Evolutionary conservation across 139 green algal species (phyloP).

Genomic region (Coelastrella sp.): DNA sequence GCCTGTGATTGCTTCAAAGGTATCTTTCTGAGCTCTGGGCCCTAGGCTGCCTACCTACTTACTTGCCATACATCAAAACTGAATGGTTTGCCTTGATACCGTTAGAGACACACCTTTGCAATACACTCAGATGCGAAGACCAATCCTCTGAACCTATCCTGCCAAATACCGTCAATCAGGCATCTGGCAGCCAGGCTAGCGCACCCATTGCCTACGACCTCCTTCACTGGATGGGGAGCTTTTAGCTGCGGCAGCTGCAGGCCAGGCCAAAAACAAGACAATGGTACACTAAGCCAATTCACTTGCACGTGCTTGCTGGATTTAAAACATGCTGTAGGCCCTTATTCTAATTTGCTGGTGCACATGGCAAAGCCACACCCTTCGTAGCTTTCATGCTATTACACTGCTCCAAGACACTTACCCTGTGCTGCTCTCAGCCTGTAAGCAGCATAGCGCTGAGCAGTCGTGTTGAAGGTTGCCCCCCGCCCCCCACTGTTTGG

Average conservation of each 20-base stretch:
- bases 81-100: too few relatives aligned
- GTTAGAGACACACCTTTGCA: too few relatives aligned
- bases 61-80: too few relatives aligned
- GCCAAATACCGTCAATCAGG: too few relatives aligned
- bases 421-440: slow-evolving; percentile 47
- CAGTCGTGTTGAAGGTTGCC: slow-evolving; percentile 40
- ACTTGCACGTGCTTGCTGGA: not conserved
- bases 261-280: not conserved
- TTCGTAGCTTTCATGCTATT: too few relatives aligned
- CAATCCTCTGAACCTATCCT: too few relatives aligned
- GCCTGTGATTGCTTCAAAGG: too few relatives aligned
- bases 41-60: too few relatives aligned
- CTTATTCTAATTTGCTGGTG: not conserved
- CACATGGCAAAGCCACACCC: not conserved
- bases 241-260: slow-evolving; percentile 43
- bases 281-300: not conserved
- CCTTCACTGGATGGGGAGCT: slow-evolving; percentile 3
- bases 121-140: too few relatives aligned
- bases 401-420: too few relatives aligned
- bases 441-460: slow-evolving; percentile 51
- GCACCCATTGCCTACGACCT: slow-evolving; percentile 36
- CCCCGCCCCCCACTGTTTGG: not conserved
- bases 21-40: too few relatives aligned
- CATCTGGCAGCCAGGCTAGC: not conserved
- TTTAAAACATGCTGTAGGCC: not conserved